Evolutionary conservation across 306 rosid species (phyloP).

Genomic region (Cicer bijugum): DNA sequence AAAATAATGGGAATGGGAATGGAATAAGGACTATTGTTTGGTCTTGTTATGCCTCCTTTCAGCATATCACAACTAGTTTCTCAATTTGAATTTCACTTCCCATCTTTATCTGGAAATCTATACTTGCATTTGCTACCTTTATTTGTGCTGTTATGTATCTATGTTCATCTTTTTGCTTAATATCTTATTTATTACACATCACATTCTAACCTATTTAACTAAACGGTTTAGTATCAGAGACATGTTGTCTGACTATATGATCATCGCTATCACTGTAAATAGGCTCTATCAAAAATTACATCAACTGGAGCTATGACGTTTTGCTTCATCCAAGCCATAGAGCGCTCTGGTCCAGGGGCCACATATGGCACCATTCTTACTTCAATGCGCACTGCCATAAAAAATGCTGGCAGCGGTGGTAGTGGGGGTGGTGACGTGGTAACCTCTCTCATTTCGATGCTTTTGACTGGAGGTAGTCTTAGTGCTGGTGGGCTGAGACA

Average conservation of each 20-base stretch:
- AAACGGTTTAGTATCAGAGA: neutral
- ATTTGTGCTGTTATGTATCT: neutral
- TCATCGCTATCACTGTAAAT: slow-evolving; percentile 44
- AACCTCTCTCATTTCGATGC: slow-evolving; percentile 69
- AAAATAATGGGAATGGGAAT: neutral
- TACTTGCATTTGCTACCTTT: neutral
- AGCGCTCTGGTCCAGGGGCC: slow-evolving; percentile 69
- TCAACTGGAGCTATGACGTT: slow-evolving; percentile 99
- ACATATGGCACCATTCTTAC: slow-evolving; percentile 86
- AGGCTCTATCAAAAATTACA: slow-evolving; percentile 92
- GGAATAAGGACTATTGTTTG: neutral
- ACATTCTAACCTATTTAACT: neutral
- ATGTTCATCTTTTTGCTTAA: neutral
- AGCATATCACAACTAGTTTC: neutral
- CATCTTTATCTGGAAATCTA: neutral
- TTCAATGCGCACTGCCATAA: slow-evolving; percentile 79
- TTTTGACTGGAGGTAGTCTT: slow-evolving; percentile 66
- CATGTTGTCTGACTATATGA: slow-evolving; percentile 22
- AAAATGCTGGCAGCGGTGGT: slow-evolving; percentile 61
- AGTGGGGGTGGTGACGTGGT: slow-evolving; percentile 53
- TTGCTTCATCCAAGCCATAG: slow-evolving; percentile 95
- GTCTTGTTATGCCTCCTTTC: neutral
- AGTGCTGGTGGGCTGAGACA: slow-evolving; percentile 58
- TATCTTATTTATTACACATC: neutral
- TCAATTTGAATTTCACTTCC: neutral